Conservation (phyloP, 495 filamentous ascomycete genomes). For the Geopyxis carbonaria region DNA sequence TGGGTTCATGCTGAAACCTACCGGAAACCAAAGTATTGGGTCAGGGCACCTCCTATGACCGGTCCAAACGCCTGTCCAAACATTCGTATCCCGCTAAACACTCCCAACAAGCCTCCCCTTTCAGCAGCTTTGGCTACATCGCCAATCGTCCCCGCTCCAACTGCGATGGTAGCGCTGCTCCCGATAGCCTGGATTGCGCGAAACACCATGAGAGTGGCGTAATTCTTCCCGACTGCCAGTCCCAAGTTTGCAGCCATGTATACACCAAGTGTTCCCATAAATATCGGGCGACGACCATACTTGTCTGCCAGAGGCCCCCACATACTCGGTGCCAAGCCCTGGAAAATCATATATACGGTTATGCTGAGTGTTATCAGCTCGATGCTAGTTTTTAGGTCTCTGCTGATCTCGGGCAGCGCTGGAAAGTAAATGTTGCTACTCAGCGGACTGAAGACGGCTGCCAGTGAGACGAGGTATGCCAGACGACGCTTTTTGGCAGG, state of each 20-base stretch:
- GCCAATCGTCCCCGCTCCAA: constrained; percentile 1
- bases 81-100: constrained; percentile 2
- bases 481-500: neutral
- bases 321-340: constrained; percentile 1
- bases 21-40: constrained; percentile 2
- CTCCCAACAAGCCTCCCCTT: constrained; percentile 1
- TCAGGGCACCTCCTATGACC: constrained; percentile 1
- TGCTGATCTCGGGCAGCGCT: neutral
- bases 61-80: constrained; percentile 1
- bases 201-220: neutral
- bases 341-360: constrained; percentile 3
- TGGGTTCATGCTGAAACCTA: neutral
- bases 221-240: neutral
- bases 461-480: neutral
- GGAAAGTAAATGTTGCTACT: constrained; percentile 3
- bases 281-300: constrained; percentile 1
- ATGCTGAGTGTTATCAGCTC: neutral
- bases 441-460: constrained; percentile 1
- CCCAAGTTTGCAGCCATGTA: neutral
- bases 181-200: constrained; percentile 1
- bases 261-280: constrained; percentile 2
- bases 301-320: constrained; percentile 3
- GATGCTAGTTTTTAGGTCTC: neutral
- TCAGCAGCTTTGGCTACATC: neutral
- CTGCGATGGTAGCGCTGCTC: neutral